A percentile compares a stretch with the other conserved stretches of the same genome.
Evolutionary conservation across 1,139 yeast genomes (phyloP).

Genomic region (Komagataea norvegica): DNA sequence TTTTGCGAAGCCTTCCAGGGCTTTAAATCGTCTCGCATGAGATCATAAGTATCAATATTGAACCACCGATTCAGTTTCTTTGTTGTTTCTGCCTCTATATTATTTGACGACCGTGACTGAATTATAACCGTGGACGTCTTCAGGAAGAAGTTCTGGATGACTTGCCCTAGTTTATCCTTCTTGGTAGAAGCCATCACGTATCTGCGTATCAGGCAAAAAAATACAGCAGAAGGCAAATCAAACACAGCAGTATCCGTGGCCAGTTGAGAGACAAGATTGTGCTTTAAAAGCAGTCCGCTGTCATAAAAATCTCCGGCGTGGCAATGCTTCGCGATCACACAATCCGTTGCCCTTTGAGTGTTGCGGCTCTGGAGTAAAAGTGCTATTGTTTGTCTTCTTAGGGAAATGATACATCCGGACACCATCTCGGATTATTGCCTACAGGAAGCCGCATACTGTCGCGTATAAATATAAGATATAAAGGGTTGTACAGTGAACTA

Average conservation of each 20-base stretch:
- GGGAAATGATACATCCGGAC: conserved; percentile 7
- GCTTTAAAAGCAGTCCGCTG: not conserved
- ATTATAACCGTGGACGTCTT: conserved; percentile 64
- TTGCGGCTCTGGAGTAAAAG: too few species aligned
- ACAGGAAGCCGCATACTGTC: not conserved
- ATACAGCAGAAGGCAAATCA: too few species aligned
- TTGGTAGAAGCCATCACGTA: conserved; percentile 20
- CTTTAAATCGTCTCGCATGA: conserved; percentile 50
- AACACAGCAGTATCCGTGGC: too few species aligned
- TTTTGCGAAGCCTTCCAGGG: conserved; percentile 46
- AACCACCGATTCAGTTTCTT: conserved; percentile 55
- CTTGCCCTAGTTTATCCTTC: conserved; percentile 33
- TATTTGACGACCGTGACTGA: conserved; percentile 32
- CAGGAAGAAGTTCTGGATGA: conserved; percentile 56
- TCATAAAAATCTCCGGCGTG: not conserved
- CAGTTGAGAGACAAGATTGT: not conserved
- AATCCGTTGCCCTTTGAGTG: too few species aligned
- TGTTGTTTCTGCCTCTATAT: conserved; percentile 16
- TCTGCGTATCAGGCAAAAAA: too few species aligned
- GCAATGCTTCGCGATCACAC: not conserved
- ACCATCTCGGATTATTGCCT: not conserved
- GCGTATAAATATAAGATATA: too few species aligned
- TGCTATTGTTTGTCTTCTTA: conserved; percentile 1
- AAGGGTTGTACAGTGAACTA: not conserved
- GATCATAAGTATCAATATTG: conserved; percentile 53